Evolutionary conservation across 352 stramenopile species (phyloP), one percentile per base, ranked within the genome.

Genomic region (Plasmopara muralis): DNA sequence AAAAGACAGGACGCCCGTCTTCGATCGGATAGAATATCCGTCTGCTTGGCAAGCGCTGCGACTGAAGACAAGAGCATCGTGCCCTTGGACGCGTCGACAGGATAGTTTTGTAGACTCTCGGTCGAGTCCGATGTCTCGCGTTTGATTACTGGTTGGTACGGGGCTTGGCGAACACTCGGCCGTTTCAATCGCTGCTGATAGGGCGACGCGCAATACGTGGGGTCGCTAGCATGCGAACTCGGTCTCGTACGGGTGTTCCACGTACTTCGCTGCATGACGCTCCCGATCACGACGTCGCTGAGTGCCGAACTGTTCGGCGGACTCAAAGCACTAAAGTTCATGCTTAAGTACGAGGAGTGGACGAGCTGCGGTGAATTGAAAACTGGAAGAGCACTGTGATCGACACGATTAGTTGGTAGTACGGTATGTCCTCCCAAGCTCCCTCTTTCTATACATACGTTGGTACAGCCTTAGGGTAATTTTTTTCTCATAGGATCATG

Each of bases 241-340:
- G 20, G 20, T 25, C 37, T 48, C 9, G 20, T 28, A 33, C 28
- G 37, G 16, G 18, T 3, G 13, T 48, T 56, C 31, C 40, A 44
- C 18, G 42, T 13, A 1, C 12, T 38, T 14, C 50, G 49, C 38
- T 47, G 40, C 20, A 56, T 28, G 50, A 56, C 50, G 18, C 6
- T 12, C 0, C 50, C 50, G 31, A 57, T 57, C 0, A 57, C 41
- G n/a, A 18, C 20, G 31, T 50, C 50, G 16, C 41, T 57, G 1
- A 57, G 13, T 3, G 34, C 15, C 5, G 34, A 44, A 25, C 7
- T 31, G 50, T 57, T 41, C 2, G 50, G 50, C 5, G 50, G 41
- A 15, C 4, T 40, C 6, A 44, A 7, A 2, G 50, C 6, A 33
- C 50, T 43, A 15, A 20, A 43, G 16, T 43, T 16, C 49, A 55